Evolutionary conservation across 2,329 filamentous ascomycete species (phyloP), one percentile per base, ranked within the genome.

Genomic region (Colletotrichum acutatum): DNA sequence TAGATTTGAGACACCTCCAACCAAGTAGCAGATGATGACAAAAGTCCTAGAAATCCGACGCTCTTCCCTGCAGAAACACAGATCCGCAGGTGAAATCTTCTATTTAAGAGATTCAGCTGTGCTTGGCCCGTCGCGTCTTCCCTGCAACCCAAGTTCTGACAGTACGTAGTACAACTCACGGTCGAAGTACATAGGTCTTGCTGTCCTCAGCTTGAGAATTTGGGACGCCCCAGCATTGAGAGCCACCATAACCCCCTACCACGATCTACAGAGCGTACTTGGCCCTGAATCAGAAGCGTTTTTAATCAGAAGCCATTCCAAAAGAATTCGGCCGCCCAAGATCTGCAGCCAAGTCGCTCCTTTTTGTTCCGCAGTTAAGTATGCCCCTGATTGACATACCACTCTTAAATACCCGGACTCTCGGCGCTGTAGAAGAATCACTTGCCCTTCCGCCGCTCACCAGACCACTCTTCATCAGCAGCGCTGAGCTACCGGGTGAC

Each of bases 401-500:
- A 72, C 70, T 22, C n/a, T 72, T 60, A 72, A 69, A 72, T 69
- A 72, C 46, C 32, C 60, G 28, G 54, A 64, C 66, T 59, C 70
- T 72, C 70, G 59, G 70, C 66, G 8, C 57, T 42, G 59, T 24
- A 66, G 24, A 60, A n/a, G 26, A 56, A 60, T 24, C 59, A 34
- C 19, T 64, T 30, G 66, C 66, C n/a, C 26, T 69, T 60, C 24
- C 28, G 28, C 49, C 57, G 64, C 64, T 53, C 59, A 65, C 70
- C 66, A 69, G 70, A 69, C 59, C 59, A 69, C 54, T 69, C 59
- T 64, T 59, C 70, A 69, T 69, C 70, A 72, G 66, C 70, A 69
- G 59, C 54, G 70, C 70, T 72, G 70, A 53, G 59, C n/a, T 72
- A 69, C 54, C 53, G 32, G 54, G 66, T 69, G 66, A 72, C 59